Evolutionary conservation across 2,329 filamentous ascomycete genomes (phyloP), one percentile per base, ranked within the genome.

Genomic region (Arthrobotrys conoides): DNA sequence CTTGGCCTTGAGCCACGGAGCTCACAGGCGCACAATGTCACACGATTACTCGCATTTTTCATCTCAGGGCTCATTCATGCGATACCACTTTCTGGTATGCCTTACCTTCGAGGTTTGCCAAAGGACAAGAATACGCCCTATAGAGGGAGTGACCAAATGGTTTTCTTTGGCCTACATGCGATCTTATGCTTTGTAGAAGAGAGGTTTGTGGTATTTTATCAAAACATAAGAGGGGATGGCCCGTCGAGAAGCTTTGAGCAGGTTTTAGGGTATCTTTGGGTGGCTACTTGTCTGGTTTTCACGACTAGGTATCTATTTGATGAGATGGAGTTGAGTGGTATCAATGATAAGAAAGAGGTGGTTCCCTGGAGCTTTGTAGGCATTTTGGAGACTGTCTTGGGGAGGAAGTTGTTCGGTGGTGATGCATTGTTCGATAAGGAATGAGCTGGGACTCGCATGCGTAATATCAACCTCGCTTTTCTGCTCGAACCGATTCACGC

Each of bases 71-170:
- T 66, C 3, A 66, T 66, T 22, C 63, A 66, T 10, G 46, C 63
- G 9, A 38, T 66, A 27, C 63, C 46, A 6, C 20, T 66, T 0
- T 22, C 46, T 30, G 46, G 63, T 10, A 36, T 66, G 46, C 27
- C 46, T 5, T 53, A 22, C 10, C 46, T 27, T 10, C 63, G 63
- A 16, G 63, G 63, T 9, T 16, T 66, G 0, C 46, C 61, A 5
- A 46, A 24, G 10, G 63, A 53, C n/a, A 66, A 66, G 22, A 66
- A 66, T 24, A 66, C 63, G 10, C 44, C 63, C 10, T 66, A 66
- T 24, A 36, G 18, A 38, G 46, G 63, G 5, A 66, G 63, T 44
- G 46, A 53, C 46, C 63, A 66, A 12, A 53, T 66, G 46, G 27
- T 49, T 1, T 66, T 66, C 24, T 66, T 57, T 27, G 33, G 49